Base-by-base conservation (phyloP, 192 early-diverging fungal genomes). In the Linnemannia zychae region DNA sequence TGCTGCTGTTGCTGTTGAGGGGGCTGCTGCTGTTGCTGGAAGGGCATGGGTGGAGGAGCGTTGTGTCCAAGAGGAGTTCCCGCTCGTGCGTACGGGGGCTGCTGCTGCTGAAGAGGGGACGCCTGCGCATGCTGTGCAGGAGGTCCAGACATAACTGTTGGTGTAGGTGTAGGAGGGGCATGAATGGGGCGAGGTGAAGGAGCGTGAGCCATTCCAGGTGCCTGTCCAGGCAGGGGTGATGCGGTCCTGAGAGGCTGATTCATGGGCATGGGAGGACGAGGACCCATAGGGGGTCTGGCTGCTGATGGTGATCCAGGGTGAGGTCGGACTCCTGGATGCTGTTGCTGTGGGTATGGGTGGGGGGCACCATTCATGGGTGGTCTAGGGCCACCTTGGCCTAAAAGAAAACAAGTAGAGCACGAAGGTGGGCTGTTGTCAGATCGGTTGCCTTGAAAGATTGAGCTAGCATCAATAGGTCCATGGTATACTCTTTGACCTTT, bases 191-290 rank as follows among this genome's bases (percentile, higher is more conserved):
- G 82, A 44, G 76, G 76, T 15, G 72, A 75, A 11, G 77, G 83
- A n/a, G 81, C 76, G 50, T 72, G 75, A 7, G 68, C 68, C 24
- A 49, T 33, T 63, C 74, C 71, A 17, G 74, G 71, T 20, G 31
- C 28, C 24, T 76, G 75, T 4, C 81, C 81, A 31, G 81, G 81
- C 74, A 82, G 24, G 7, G 81, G 81, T 3, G 81, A 82, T 34
- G 75, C 74, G 1, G 60, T 82, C 75, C 81, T 82, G 71, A 82
- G 72, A 31, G 67, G 81, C 71, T 82, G 81, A 38, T 77, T 77
- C 13, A 53, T 22, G 46, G 77, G 60, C 60, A 79, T 48, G 20
- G 78, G 77, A 33, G 74, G 77, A 13, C 77, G 83, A 31, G 83
- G 74, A 47, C 74, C 77, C 70, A 76, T 72, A 2, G 83, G 77